phyloP scores from a whole-genome alignment of 495 filamentous ascomycete genomes.

The Podospora appendiculata region DNA sequence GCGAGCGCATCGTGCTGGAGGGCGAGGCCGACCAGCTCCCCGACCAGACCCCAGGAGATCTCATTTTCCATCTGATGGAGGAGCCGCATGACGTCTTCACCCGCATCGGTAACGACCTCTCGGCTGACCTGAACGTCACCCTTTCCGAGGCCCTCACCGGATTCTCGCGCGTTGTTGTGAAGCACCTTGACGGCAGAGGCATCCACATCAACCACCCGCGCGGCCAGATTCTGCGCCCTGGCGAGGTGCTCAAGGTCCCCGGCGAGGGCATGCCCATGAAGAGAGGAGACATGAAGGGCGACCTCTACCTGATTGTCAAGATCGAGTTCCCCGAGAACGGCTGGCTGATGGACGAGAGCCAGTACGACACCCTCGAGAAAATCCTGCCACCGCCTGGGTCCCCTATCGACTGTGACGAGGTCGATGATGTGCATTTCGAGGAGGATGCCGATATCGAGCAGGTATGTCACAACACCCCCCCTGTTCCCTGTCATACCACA shows the following conservation, averaged over 20 bases:
- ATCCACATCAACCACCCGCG: conserved; percentile 69
- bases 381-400: conserved; percentile 57
- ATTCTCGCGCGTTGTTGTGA: conserved; percentile 83
- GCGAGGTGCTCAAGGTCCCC: conserved; percentile 71
- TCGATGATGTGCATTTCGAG: conserved; percentile 84
- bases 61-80: conserved; percentile 81
- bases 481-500: background rate
- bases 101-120: conserved; percentile 75
- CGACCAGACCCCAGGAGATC: conserved; percentile 84
- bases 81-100: conserved; percentile 72
- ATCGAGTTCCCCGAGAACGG: conserved; percentile 82
- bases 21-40: conserved; percentile 94
- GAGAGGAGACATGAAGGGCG: conserved; percentile 71
- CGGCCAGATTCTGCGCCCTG: conserved; percentile 70
- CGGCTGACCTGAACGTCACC: conserved; percentile 68
- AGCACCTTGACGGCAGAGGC: conserved; percentile 89
- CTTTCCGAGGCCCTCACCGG: conserved; percentile 80
- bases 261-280: conserved; percentile 95
- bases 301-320: conserved; percentile 80
- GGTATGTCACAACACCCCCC: conserved; percentile 43
- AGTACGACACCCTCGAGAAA: conserved; percentile 59
- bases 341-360: conserved; percentile 65
- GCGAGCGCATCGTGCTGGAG: conserved; percentile 81
- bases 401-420: conserved; percentile 57
- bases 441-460: conserved; percentile 72